Percentiles rank a stretch among this genome's conserved stretches.
These are phyloP conservation scores for Trichosporon sp. DNA, from an alignment of 1,284 basidiomycete species.

Conservation along the genomic window DNA sequence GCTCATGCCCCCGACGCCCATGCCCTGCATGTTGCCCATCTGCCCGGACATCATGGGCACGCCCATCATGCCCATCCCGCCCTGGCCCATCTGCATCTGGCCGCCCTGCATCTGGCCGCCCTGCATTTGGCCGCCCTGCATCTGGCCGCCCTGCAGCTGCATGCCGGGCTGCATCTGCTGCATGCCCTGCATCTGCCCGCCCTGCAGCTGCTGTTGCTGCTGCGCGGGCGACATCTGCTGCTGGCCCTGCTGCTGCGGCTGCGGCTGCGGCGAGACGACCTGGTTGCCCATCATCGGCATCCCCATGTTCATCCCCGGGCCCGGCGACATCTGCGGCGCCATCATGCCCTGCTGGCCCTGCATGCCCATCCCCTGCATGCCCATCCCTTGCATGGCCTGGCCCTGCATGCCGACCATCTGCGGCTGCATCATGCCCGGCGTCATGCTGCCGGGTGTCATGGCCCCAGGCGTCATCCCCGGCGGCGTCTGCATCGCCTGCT, in stretches of 20 bases:
- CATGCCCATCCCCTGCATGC: background rate
- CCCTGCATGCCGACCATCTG: background rate
- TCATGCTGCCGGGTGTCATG: conserved; percentile 4
- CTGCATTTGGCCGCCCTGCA: background rate
- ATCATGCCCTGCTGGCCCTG: background rate
- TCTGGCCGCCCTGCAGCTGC: background rate
- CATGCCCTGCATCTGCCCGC: background rate
- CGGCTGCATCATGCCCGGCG: conserved; percentile 4
- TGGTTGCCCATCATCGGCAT: background rate
- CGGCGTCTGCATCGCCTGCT: background rate
- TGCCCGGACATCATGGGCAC: background rate
- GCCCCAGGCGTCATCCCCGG: background rate
- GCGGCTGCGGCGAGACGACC: background rate
- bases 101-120: background rate
- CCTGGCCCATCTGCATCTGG: conserved; percentile 1
- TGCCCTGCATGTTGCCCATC: background rate
- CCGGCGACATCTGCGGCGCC: background rate
- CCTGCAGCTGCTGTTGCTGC: background rate
- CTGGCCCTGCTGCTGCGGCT: background rate
- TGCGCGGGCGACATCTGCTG: background rate
- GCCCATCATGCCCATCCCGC: background rate
- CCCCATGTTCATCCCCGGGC: background rate
- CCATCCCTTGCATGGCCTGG: background rate
- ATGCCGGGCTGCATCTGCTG: background rate
- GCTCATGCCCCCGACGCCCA: background rate